Evolutionary conservation across 352 stramenopile genomes (phyloP).

Genomic region (Pythium phragmitis): DNA sequence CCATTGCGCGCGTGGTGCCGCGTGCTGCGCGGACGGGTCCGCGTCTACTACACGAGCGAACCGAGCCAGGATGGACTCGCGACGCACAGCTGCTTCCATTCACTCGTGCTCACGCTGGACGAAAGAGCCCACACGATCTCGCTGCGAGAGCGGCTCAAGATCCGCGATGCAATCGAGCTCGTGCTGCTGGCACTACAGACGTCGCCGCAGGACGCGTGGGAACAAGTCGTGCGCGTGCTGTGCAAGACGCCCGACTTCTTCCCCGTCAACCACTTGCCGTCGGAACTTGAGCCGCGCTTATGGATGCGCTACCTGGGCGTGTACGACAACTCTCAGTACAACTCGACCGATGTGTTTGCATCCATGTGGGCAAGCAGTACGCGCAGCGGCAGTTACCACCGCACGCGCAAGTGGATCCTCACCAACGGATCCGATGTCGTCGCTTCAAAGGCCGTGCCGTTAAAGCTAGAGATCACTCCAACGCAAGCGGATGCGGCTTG

Average conservation of each 20-base stretch:
- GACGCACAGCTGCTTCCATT: constrained; percentile 15
- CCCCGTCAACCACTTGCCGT: constrained; percentile 18
- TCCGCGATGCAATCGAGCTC: constrained; percentile 25
- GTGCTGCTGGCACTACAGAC: constrained; percentile 16
- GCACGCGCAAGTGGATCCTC: constrained; percentile 20
- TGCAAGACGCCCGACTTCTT: constrained; percentile 24
- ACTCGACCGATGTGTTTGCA: constrained; percentile 20
- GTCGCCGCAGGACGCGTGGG: constrained; percentile 19
- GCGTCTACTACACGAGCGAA: constrained; percentile 21
- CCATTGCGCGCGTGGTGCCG: constrained; percentile 19
- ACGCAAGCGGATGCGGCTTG: constrained; percentile 17
- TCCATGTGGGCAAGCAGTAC: constrained; percentile 7
- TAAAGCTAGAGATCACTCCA: constrained; percentile 13
- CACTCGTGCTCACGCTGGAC: constrained; percentile 26
- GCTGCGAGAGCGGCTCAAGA: constrained; percentile 10
- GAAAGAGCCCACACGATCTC: constrained; percentile 19
- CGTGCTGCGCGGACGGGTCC: constrained; percentile 17
- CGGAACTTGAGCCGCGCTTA: constrained; percentile 20
- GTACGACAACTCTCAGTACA: constrained; percentile 22
- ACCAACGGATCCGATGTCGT: not conserved
- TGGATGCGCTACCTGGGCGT: constrained; percentile 7
- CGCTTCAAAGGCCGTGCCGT: not conserved
- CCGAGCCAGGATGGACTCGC: constrained; percentile 9
- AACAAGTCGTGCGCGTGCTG: constrained; percentile 23
- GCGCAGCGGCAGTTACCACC: constrained; percentile 7